These are phyloP conservation scores for Waltiozyma sp. DNA, from an alignment of 1,139 yeast genomes.

Conservation along the genomic window DNA sequence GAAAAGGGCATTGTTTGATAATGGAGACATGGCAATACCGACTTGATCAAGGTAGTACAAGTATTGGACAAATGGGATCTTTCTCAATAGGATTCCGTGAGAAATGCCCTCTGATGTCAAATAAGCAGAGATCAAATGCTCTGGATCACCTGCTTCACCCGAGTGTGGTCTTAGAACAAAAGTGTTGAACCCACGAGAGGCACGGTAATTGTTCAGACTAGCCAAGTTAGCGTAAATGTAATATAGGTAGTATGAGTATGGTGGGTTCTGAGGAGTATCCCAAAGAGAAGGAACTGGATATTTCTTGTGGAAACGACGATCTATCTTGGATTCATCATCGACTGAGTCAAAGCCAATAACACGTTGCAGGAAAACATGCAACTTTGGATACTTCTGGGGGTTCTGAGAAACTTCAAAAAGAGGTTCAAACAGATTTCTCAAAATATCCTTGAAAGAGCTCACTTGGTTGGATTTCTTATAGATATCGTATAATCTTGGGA, in stretches of 20 bases:
- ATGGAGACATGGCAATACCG: slow-evolving; percentile 98
- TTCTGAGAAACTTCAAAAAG: slow-evolving; percentile 80
- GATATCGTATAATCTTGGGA: slow-evolving; percentile 86
- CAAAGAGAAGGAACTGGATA: slow-evolving; percentile 78
- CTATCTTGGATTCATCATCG: slow-evolving; percentile 93
- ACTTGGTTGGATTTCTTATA: slow-evolving; percentile 74
- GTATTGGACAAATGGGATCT: slow-evolving; percentile 90
- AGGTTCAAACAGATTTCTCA: slow-evolving; percentile 77
- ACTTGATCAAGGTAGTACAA: slow-evolving; percentile 87
- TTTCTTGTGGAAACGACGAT: slow-evolving; percentile 67
- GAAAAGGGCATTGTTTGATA: slow-evolving; percentile 91
- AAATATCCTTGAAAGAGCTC: slow-evolving; percentile 59
- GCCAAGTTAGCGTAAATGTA: slow-evolving; percentile 80
- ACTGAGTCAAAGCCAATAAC: slow-evolving; percentile 98
- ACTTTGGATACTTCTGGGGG: slow-evolving; percentile 80
- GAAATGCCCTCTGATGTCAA: slow-evolving; percentile 86
- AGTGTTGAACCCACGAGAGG: slow-evolving; percentile 65
- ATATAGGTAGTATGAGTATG: slow-evolving; percentile 92
- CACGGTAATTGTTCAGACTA: slow-evolving; percentile 75
- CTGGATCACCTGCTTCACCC: slow-evolving; percentile 99
- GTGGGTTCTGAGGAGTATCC: slow-evolving; percentile 76
- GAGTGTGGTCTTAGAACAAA: slow-evolving; percentile 94
- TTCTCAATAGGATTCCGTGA: slow-evolving; percentile 88
- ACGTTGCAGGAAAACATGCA: slow-evolving; percentile 78
- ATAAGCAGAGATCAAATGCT: slow-evolving; percentile 85